These are phyloP conservation scores for Waitea zeae DNA, from an alignment of 1,284 basidiomycete genomes.

Conservation along the genomic window DNA sequence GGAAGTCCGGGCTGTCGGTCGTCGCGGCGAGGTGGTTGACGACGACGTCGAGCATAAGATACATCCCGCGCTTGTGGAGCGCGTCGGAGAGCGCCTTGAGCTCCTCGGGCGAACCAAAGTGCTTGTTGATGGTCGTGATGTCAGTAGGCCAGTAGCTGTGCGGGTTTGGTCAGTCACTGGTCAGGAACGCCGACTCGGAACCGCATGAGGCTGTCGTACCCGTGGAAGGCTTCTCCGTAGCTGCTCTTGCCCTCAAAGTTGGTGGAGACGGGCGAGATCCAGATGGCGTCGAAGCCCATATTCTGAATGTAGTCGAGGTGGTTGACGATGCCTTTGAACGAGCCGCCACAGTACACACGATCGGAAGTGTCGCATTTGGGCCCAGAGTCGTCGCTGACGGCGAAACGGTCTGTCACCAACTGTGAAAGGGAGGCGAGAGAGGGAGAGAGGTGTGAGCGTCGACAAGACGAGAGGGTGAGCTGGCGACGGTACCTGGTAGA, in stretches of 20 bases:
- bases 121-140: constrained; percentile 42
- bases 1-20: not conserved
- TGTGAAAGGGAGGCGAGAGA: constrained; percentile 18
- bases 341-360: constrained; percentile 57
- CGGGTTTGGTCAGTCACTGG: not conserved
- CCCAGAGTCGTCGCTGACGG: constrained; percentile 27
- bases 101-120: constrained; percentile 57
- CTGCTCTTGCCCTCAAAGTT: constrained; percentile 52
- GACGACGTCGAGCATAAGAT: constrained; percentile 68
- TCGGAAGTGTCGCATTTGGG: constrained; percentile 28
- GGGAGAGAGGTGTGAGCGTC: not conserved
- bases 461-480: constrained; percentile 1
- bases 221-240: constrained; percentile 57
- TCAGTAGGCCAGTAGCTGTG: constrained; percentile 43
- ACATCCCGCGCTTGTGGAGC: constrained; percentile 58
- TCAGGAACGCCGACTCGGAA: not conserved
- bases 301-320: constrained; percentile 69
- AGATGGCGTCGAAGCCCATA: constrained; percentile 2
- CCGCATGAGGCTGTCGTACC: too few relatives aligned
- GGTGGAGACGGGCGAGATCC: constrained; percentile 13
- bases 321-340: constrained; percentile 57
- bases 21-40: constrained; percentile 48
- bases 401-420: constrained; percentile 55
- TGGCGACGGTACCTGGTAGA: constrained; percentile 15
- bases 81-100: constrained; percentile 36